These are phyloP conservation scores for Aspergillus hortae DNA, from an alignment of 2,329 filamentous ascomycete genomes.

Conservation along the genomic window DNA sequence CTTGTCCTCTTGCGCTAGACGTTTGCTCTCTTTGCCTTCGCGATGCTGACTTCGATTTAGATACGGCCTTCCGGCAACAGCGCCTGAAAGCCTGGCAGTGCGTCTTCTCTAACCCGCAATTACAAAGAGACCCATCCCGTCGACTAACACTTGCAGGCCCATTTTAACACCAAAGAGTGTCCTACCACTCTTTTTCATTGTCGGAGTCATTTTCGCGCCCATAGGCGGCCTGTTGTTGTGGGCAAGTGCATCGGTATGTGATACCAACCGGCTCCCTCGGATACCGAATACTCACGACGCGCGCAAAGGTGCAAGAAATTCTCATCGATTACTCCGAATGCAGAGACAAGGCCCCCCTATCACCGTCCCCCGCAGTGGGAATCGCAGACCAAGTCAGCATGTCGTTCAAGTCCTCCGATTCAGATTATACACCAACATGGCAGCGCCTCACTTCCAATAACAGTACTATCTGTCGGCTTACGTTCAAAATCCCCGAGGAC, in stretches of 20 bases:
- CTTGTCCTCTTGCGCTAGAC: slow-evolving; percentile 2
- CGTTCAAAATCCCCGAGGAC: slow-evolving; percentile 74
- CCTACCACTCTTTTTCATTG: slow-evolving; percentile 81
- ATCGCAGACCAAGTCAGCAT: slow-evolving; percentile 53
- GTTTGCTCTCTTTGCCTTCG: slow-evolving; percentile 5
- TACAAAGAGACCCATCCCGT: not conserved
- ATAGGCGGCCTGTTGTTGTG: slow-evolving; percentile 84
- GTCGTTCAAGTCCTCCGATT: slow-evolving; percentile 65
- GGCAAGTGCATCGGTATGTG: slow-evolving; percentile 71
- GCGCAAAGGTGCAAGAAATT: slow-evolving; percentile 76
- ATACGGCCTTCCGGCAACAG: slow-evolving; percentile 96
- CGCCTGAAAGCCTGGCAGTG: slow-evolving; percentile 98
- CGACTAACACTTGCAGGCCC: slow-evolving; percentile 56
- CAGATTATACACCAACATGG: slow-evolving; percentile 30
- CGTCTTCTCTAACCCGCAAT: slow-evolving; percentile 38
- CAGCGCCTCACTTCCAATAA: slow-evolving; percentile 25
- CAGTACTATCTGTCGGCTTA: slow-evolving; percentile 63
- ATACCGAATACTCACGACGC: slow-evolving; percentile 10
- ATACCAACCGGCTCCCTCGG: not conserved
- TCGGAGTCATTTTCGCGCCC: slow-evolving; percentile 89
- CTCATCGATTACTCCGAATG: slow-evolving; percentile 88
- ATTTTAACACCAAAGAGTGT: slow-evolving; percentile 95
- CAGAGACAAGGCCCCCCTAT: slow-evolving; percentile 46
- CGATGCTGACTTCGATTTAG: slow-evolving; percentile 44
- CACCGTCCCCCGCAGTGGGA: slow-evolving; percentile 47